Base-by-base conservation (phyloP, 2,329 filamentous ascomycete species). In the Aspergillus brunneoviolaceus region DNA sequence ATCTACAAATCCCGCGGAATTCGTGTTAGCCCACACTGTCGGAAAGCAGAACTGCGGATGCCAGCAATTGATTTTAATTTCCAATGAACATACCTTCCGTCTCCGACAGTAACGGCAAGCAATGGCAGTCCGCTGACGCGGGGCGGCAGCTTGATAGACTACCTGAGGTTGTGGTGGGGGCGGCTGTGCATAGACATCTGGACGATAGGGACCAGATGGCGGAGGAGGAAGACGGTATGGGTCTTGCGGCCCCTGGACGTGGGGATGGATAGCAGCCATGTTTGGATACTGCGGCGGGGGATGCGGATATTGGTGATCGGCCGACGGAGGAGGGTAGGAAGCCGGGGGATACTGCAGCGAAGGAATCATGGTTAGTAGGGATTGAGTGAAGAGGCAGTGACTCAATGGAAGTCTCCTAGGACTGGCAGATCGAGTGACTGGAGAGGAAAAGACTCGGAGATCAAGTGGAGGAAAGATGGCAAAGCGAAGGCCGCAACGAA, bases 81-180 rank as follows among this genome's bases (percentile, higher is more conserved):
- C 31, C 25, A 6, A 39, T 9, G 7, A 52, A 66, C 77, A 59
- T 74, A 82, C 80, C 78, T 82, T 82, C 65, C 80, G 78, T 68
- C 80, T 77, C 56, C 80, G 75, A 68, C 80, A 82, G 63, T 82
- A 82, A 56, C 80, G 78, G 66, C 80, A 82, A 31, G 80, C 80
- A 64, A 82, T 82, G 53, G 80, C 80, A 16, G 80, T 82, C 51
- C 80, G 75, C 70, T 82, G 80, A 64, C 80, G 74, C 11, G 80
- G 80, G 49, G 80, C 80, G 39, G 80, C 76, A 51, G 77, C 75
- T 63, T 76, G 76, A 59, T 79, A 79, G 56, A 76, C 74, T 23
- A 77, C 73, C 60, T 73, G 77, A 45, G 72, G 72, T 49, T 72
- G 71, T 31, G 72, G 72, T 23, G 76, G 74, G 55, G 75, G 72